Base-by-base conservation (phyloP, 1,139 yeast genomes). In the Taiozyma sp. region DNA sequence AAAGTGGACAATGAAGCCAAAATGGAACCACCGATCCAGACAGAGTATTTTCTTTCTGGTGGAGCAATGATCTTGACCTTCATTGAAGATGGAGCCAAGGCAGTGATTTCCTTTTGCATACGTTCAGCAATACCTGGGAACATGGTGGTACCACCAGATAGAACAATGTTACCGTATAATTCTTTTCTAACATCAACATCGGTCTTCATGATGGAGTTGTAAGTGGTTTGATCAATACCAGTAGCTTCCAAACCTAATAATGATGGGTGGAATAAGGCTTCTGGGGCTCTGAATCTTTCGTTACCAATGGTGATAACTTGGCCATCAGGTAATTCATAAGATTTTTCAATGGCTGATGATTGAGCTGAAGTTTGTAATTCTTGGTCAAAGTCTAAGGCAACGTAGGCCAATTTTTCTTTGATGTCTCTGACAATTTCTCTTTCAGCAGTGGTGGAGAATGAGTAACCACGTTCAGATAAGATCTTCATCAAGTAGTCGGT, bases 121-220 rank as follows among this genome's bases (percentile, higher is more conserved):
- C 99, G 93, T 83, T 93, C 98, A 75, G 98, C 97, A 75, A 93
- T 90, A 83, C 98, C 98, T 77, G 97, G 97, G 96, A 90, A 91
- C 98, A 93, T 89, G 67, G 98, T 91, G 70, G 98, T 90, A 88
- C 98, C 99, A 85, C 99, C 99, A 65, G 98, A 91, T 95, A 91
- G 85, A 74, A 93, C 99, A 72, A 93, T 93, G 87, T 93, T 93
- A 79, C 96, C 95, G 81, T 93, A 93, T 76, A 93, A 85, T 76
- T 93, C 98, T 83, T 89, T 91, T 80, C 99, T 89, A 67, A 93
- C 97, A 79, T 93, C 99, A 68, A 93, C 87, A 77, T 93, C 99
- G 81, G 98, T 91, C 89, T 91, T 91, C 85, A 88, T 89, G 80
- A 93, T 93, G 62, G 98, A 91, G 89, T 91, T 91, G 87, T 88